Percentiles rank a stretch among this genome's conserved stretches.
Evolutionary conservation across 1,284 basidiomycete genomes (phyloP).

Genomic region (Afroboletus lepidellus): DNA sequence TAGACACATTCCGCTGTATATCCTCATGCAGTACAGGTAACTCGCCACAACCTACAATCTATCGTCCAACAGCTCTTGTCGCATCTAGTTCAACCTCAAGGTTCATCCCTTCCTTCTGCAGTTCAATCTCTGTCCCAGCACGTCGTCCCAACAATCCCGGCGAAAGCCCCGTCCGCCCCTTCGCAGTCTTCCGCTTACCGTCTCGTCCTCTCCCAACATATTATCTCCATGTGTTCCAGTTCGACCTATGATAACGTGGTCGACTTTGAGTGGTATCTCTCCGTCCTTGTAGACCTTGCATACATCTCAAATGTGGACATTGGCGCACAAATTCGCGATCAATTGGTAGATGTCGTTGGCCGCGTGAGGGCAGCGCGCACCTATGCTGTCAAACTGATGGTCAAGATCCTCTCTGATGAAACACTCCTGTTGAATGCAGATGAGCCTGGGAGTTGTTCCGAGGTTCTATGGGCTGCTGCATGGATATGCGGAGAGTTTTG

Average conservation of each 20-base stretch:
- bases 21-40: constrained; percentile 54
- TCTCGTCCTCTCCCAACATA: constrained; percentile 74
- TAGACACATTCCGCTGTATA: no score
- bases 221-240: constrained; percentile 80
- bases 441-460: constrained; percentile 68
- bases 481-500: constrained; percentile 96
- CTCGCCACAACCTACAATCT: constrained; percentile 79
- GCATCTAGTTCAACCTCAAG: constrained; percentile 74
- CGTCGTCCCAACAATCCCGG: constrained; percentile 40
- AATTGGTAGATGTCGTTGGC: constrained; percentile 85
- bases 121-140: constrained; percentile 60
- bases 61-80: constrained; percentile 86
- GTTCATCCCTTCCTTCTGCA: constrained; percentile 54
- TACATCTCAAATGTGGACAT: constrained; percentile 81
- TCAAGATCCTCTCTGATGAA: constrained; percentile 77
- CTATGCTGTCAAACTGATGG: constrained; percentile 82
- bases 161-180: constrained; percentile 45
- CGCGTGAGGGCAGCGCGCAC: constrained; percentile 76
- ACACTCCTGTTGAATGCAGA: constrained; percentile 60
- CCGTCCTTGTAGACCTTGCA: constrained; percentile 86
- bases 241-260: constrained; percentile 85
- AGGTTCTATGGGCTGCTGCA: constrained; percentile 88
- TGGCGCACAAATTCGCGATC: constrained; percentile 73
- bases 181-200: constrained; percentile 80
- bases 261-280: constrained; percentile 97